phyloP scores from a whole-genome alignment of 2,329 filamentous ascomycete genomes.

The Diaporthe vexans region DNA sequence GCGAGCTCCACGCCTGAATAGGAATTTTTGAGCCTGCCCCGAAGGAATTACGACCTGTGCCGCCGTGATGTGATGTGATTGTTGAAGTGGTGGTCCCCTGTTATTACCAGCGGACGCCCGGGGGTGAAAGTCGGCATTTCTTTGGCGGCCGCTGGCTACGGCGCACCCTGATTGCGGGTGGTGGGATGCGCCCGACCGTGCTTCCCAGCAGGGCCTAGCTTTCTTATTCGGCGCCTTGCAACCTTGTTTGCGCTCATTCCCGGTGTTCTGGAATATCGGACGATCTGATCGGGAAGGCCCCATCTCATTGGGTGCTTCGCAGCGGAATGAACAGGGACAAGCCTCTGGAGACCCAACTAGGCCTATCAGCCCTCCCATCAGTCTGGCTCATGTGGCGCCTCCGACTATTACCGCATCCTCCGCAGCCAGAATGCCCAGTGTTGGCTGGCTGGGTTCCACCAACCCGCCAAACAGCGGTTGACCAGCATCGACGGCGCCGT shows the following conservation, averaged over 20 bases:
- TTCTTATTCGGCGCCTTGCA: constrained; percentile 19
- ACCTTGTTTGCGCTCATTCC: constrained; percentile 27
- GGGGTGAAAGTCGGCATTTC: constrained; percentile 23
- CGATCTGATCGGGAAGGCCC: constrained; percentile 35
- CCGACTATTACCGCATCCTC: constrained; percentile 15
- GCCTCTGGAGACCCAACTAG: not conserved
- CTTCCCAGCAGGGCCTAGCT: constrained; percentile 34
- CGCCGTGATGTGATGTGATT: constrained; percentile 33
- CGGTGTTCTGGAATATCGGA: constrained; percentile 37
- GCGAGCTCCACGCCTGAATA: not conserved
- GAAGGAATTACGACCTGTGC: constrained; percentile 4
- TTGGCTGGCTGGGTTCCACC: constrained; percentile 14
- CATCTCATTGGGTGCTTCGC: constrained; percentile 19
- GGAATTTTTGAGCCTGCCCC: constrained; percentile 8
- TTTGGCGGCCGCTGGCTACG: constrained; percentile 13
- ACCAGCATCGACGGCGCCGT: constrained; percentile 22
- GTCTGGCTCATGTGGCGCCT: constrained; percentile 13
- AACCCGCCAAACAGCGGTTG: constrained; percentile 22
- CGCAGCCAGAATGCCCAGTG: not conserved
- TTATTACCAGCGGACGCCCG: constrained; percentile 27
- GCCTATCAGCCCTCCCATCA: constrained; percentile 17
- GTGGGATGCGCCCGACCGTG: constrained; percentile 30
- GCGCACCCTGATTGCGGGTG: constrained; percentile 2
- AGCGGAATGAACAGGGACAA: constrained; percentile 21
- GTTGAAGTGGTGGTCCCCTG: constrained; percentile 12